Evolutionary conservation across 108 stramenopile species (phyloP).

Genomic region (Cyclostephanos invisitatus): DNA sequence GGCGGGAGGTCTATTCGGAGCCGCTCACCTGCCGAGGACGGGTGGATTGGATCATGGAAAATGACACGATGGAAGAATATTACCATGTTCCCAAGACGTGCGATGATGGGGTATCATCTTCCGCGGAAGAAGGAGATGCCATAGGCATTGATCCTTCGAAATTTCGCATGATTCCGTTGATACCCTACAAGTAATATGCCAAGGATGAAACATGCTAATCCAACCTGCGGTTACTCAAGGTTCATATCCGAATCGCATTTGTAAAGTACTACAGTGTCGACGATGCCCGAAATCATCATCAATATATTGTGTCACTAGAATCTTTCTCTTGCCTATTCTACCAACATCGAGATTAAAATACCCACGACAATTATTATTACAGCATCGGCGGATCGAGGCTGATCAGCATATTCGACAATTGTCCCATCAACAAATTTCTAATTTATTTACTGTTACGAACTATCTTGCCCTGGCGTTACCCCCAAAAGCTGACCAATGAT

Average conservation of each 20-base stretch:
- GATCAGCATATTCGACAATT: background rate
- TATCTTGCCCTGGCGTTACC: no score
- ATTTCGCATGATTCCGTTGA: background rate
- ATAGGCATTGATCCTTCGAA: background rate
- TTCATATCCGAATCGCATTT: no score
- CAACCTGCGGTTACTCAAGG: no score
- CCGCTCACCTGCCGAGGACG: slow-evolving; percentile 37
- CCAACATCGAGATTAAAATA: background rate
- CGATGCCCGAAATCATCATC: no score
- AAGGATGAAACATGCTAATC: background rate
- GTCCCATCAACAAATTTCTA: background rate
- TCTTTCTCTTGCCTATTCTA: background rate
- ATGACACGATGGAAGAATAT: slow-evolving; percentile 35
- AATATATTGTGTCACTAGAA: background rate
- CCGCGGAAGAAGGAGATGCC: background rate
- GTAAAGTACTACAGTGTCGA: no score
- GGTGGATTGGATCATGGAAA: slow-evolving; percentile 31
- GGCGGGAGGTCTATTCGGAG: slow-evolving; percentile 9
- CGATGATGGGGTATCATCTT: background rate
- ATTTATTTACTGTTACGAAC: no score
- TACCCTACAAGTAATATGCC: background rate
- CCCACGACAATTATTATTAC: background rate
- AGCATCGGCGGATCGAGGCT: background rate
- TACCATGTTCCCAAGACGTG: slow-evolving; percentile 47
- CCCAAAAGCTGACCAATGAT: no score